Evolutionary conservation across 2,329 filamentous ascomycete genomes (phyloP).

Genomic region (Rutstroemia sp.): DNA sequence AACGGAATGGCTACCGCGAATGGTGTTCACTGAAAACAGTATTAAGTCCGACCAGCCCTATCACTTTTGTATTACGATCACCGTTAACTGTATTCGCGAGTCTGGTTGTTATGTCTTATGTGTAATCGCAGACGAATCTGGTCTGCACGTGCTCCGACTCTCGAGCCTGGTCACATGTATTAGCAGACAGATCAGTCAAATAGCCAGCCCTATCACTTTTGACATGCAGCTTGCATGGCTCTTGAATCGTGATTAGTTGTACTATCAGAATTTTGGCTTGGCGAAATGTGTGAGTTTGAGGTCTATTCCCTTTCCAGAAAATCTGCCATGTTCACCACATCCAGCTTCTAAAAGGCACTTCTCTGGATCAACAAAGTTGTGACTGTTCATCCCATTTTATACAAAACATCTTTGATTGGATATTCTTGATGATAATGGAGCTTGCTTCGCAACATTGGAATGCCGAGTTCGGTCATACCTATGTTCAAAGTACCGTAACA

Average conservation of each 20-base stretch:
- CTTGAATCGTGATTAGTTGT: neutral
- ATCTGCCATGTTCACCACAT: too few relatives aligned
- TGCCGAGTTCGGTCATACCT: too few relatives aligned
- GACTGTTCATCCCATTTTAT: too few relatives aligned
- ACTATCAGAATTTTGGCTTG: neutral
- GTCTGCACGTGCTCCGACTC: neutral
- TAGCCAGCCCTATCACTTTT: neutral
- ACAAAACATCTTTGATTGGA: too few relatives aligned
- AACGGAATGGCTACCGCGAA: conserved; percentile 18
- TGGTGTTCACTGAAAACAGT: conserved; percentile 4
- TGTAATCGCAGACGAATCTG: neutral
- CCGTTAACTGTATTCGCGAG: neutral
- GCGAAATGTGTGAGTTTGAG: neutral
- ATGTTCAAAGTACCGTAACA: too few relatives aligned
- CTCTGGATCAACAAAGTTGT: too few relatives aligned
- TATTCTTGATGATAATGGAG: too few relatives aligned
- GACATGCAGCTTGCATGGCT: neutral
- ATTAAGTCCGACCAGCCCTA: neutral
- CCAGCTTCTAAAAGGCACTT: too few relatives aligned
- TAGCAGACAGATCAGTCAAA: conserved; percentile 2
- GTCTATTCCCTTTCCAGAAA: too few relatives aligned
- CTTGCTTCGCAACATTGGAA: too few relatives aligned
- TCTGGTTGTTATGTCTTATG: neutral
- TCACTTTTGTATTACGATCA: conserved; percentile 7
- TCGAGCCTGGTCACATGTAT: conserved; percentile 1